These are phyloP conservation scores for Patellifolia procumbens DNA, from an alignment of 179 eudicot genomes.

Conservation along the genomic window DNA sequence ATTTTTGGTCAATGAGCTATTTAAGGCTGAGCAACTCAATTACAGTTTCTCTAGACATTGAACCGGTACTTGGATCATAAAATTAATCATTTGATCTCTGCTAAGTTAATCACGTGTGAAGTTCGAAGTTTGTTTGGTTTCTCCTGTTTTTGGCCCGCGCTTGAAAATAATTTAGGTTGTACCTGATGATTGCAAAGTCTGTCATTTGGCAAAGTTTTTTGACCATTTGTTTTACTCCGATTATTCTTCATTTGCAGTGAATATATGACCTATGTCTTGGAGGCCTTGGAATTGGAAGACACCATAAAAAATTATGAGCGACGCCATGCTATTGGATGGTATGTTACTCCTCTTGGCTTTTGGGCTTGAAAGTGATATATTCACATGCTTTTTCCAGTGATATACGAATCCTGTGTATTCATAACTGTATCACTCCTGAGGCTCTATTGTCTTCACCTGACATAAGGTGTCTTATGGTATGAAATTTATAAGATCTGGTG, in stretches of 20 bases:
- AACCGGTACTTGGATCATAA: not conserved
- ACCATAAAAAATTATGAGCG: conserved; percentile 76
- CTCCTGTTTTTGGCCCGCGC: not conserved
- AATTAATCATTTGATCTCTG: not conserved
- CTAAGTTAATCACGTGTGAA: not conserved
- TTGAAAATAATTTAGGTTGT: not conserved
- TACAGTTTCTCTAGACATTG: not conserved
- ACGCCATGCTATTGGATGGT: conserved; percentile 84
- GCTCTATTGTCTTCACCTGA: too few relatives aligned
- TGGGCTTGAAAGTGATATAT: not conserved
- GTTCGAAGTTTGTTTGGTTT: not conserved
- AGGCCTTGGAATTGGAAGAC: conserved; percentile 93
- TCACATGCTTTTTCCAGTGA: not conserved
- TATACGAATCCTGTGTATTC: not conserved
- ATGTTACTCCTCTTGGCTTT: conserved; percentile 28
- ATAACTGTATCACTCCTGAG: not conserved
- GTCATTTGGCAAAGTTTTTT: not conserved
- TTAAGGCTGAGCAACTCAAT: not conserved
- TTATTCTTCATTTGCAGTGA: conserved; percentile 59
- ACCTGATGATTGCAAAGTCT: not conserved
- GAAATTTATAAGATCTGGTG: too few relatives aligned
- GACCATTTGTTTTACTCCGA: not conserved
- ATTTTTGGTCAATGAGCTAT: not conserved
- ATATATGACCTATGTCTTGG: conserved; percentile 74
- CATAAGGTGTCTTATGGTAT: too few relatives aligned